Evolutionary conservation across 805 yeast species (phyloP), one percentile per base, ranked within the genome.

Genomic region (Saturnispora ahearnii): DNA sequence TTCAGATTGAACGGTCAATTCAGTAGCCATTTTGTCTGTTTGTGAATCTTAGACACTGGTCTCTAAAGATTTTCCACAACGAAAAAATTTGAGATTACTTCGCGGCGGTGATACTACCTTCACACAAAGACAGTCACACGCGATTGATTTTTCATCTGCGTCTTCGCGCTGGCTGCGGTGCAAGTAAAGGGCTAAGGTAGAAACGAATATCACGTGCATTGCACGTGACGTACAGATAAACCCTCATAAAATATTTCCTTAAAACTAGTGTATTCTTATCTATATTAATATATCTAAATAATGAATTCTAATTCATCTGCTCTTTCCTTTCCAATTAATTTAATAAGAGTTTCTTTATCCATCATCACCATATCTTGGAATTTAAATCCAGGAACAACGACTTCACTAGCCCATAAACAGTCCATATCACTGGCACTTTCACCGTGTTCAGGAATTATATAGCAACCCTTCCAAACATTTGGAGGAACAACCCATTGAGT

Each of bases 1-100:
- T 84, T 93, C 99, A 74, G 97, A 86, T 85, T 93, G 99, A 81
- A 93, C 99, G 76, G 96, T 91, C 81, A 93, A 88, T 84, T 93
- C 99, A 78, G 98, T 86, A 74, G 98, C 95, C 98, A 91, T 93
- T 48, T 55, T 55, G 56, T 56, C 61, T 58, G 54, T 49, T 48
- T 45, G 48, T 46, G 42, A 45, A 53, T 53, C 50, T 48, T 47
- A 15, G 37, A 22, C 21, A 22, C 8, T 24, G 28, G 12, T 10
- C 24, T 34, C 38, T 29, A 12, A 29, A 42, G 32, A 33, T 48
- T 41, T 32, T 26, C 21, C 40, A 33, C 32, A 41, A 29, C 37
- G 41, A 44, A 48, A 48, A 48, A 31, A 37, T 48, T 36, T 44
- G 40, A 24, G 32, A 31, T 15, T 28, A 22, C 28, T 28, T 41